Evolutionary conservation across 1,139 yeast genomes (phyloP).

Genomic region (Debaryomyces fabryi): DNA sequence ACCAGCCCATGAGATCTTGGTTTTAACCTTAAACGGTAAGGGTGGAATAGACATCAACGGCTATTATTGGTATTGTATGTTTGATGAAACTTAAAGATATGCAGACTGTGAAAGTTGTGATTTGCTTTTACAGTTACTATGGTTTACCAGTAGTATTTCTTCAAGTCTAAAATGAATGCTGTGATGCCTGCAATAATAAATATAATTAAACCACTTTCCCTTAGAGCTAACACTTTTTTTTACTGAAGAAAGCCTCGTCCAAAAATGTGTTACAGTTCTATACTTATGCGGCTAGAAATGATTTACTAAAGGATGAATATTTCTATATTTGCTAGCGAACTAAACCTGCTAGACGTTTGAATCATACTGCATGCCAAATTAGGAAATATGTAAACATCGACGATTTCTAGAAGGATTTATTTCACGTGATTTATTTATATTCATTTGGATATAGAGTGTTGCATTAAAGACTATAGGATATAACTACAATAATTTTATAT

Average conservation of each 20-base stretch:
- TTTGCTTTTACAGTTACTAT: background rate
- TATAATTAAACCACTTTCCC: background rate
- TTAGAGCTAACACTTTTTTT: background rate
- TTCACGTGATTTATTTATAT: background rate
- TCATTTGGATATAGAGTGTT: slow-evolving; percentile 1
- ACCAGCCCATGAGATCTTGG: slow-evolving; percentile 89
- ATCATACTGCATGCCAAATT: background rate
- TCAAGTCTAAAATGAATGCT: background rate
- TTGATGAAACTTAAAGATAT: background rate
- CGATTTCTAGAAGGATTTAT: background rate
- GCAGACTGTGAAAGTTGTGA: slow-evolving; percentile 1
- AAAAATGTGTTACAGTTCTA: background rate
- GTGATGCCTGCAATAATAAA: background rate
- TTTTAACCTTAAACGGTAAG: slow-evolving; percentile 73
- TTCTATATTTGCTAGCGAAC: slow-evolving; percentile 3
- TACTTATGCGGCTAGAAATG: slow-evolving; percentile 3
- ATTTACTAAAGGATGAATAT: background rate
- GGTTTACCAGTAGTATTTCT: background rate
- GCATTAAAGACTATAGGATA: slow-evolving; percentile 1
- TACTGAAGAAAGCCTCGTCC: background rate
- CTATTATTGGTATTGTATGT: background rate
- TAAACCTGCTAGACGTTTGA: slow-evolving; percentile 1
- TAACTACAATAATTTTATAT: slow-evolving; percentile 5
- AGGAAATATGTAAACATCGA: slow-evolving; percentile 5
- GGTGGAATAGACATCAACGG: slow-evolving; percentile 23